phyloP scores from a whole-genome alignment of 2,329 filamentous ascomycete species.

The Akanthomyces uredinophilus region DNA sequence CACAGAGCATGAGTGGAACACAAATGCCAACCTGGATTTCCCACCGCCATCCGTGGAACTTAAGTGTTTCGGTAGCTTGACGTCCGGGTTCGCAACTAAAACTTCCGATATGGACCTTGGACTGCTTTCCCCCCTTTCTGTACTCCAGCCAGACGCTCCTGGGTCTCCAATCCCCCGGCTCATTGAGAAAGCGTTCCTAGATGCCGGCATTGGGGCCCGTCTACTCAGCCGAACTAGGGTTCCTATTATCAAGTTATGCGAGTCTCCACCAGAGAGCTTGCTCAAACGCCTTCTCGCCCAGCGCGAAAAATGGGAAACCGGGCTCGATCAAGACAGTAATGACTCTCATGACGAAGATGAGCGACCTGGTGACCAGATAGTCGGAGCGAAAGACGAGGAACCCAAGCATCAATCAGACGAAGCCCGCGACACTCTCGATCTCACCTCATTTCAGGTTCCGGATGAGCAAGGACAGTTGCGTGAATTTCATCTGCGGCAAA shows the following conservation, averaged over 20 bases:
- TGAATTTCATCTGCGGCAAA: slow-evolving; percentile 37
- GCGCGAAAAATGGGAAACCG: slow-evolving; percentile 66
- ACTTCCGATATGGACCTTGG: slow-evolving; percentile 90
- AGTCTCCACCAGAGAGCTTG: slow-evolving; percentile 59
- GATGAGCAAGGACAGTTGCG: slow-evolving; percentile 17
- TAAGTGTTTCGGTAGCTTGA: slow-evolving; percentile 75
- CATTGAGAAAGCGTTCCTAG: slow-evolving; percentile 69
- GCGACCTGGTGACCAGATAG: slow-evolving; percentile 23
- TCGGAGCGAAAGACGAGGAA: slow-evolving; percentile 24
- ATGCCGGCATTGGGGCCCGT: slow-evolving; percentile 67
- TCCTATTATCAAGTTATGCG: slow-evolving; percentile 82
- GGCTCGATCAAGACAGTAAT: slow-evolving; percentile 36
- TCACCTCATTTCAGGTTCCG: slow-evolving; percentile 21
- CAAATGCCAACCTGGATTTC: slow-evolving; percentile 40
- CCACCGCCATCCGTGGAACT: slow-evolving; percentile 56
- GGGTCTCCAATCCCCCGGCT: slow-evolving; percentile 65
- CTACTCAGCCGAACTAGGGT: slow-evolving; percentile 74
- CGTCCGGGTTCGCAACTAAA: slow-evolving; percentile 79
- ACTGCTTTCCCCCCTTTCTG: slow-evolving; percentile 61
- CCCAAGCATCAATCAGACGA: not conserved
- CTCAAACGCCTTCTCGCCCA: slow-evolving; percentile 57
- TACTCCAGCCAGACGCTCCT: slow-evolving; percentile 45
- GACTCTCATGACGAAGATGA: slow-evolving; percentile 33
- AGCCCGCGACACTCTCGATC: slow-evolving; percentile 2
- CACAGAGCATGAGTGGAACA: slow-evolving; percentile 42